Evolutionary conservation across 306 rosid species (phyloP).

Genomic region (Medicago arabica): DNA sequence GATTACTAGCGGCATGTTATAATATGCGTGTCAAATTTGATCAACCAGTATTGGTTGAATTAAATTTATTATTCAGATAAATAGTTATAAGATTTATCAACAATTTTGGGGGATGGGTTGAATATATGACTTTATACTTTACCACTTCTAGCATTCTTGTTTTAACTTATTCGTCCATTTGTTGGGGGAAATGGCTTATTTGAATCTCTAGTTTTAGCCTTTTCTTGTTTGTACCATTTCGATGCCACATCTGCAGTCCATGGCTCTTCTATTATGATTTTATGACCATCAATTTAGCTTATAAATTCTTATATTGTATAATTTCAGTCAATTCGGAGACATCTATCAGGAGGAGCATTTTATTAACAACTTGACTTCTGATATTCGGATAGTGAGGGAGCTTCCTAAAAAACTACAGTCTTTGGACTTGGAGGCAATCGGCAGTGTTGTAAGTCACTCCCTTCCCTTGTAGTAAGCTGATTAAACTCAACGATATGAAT

Average conservation of each 20-base stretch:
- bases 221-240: slow-evolving; percentile 30
- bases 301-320: slow-evolving; percentile 48
- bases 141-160: not conserved
- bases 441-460: slow-evolving; percentile 76
- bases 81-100: slow-evolving; percentile 28
- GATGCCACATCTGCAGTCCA: slow-evolving; percentile 16
- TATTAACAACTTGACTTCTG: slow-evolving; percentile 83
- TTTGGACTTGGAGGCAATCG: slow-evolving; percentile 86
- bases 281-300: slow-evolving; percentile 33
- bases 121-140: not conserved
- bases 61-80: slow-evolving; percentile 11
- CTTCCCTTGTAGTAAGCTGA: slow-evolving; percentile 13
- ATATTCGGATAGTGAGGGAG: slow-evolving; percentile 88
- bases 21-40: slow-evolving; percentile 8
- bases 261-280: slow-evolving; percentile 23
- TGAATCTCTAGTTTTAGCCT: slow-evolving; percentile 36
- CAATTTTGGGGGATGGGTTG: slow-evolving; percentile 10
- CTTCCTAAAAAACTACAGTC: slow-evolving; percentile 82
- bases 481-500: slow-evolving; percentile 16
- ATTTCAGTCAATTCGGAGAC: slow-evolving; percentile 88
- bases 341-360: slow-evolving; percentile 94
- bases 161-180: slow-evolving; percentile 4
- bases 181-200: slow-evolving; percentile 12
- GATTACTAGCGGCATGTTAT: slow-evolving; percentile 30
- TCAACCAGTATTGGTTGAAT: slow-evolving; percentile 11